Evolutionary conservation across 768 basidiomycete species (phyloP).

Genomic region (Baorangia bicolor): DNA sequence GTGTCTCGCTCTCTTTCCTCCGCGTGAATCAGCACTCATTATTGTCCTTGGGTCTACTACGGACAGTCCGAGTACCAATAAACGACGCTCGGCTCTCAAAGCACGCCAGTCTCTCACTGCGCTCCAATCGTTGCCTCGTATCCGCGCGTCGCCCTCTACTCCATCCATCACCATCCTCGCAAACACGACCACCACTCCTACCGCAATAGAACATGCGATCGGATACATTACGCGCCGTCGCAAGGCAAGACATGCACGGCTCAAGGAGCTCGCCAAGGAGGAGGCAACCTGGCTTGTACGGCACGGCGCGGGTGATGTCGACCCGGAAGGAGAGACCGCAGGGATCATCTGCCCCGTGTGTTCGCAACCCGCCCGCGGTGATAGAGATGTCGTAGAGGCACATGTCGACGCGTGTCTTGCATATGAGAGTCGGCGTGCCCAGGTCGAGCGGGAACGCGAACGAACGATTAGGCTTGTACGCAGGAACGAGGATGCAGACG

Average conservation of each 20-base stretch:
- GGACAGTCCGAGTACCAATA: slow-evolving; percentile 17
- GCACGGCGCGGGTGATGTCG: slow-evolving; percentile 29
- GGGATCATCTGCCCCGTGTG: slow-evolving; percentile 73
- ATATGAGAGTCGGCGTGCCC: slow-evolving; percentile 45
- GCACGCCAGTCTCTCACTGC: slow-evolving; percentile 40
- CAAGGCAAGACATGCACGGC: slow-evolving; percentile 62
- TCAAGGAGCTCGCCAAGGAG: slow-evolving; percentile 67
- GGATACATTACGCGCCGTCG: slow-evolving; percentile 65
- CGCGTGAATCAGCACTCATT: slow-evolving; percentile 26
- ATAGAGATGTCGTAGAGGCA: slow-evolving; percentile 70
- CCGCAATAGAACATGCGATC: slow-evolving; percentile 52
- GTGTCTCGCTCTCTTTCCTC: slow-evolving; percentile 20
- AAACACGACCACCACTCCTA: slow-evolving; percentile 24
- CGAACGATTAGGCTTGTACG: slow-evolving; percentile 29
- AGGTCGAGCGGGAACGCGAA: slow-evolving; percentile 31
- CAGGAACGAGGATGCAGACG: slow-evolving; percentile 32
- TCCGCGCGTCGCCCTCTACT: slow-evolving; percentile 22
- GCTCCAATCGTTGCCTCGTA: slow-evolving; percentile 23
- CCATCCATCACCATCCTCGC: slow-evolving; percentile 13
- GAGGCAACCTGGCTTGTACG: slow-evolving; percentile 40
- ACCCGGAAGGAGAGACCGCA: slow-evolving; percentile 36
- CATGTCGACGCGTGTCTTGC: slow-evolving; percentile 82
- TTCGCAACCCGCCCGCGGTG: slow-evolving; percentile 53
- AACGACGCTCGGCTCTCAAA: slow-evolving; percentile 45
- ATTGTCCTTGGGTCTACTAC: slow-evolving; percentile 33